Evolutionary conservation across 73 alveolate genomes (phyloP).

Genomic region (Paramecium octaurelia): DNA sequence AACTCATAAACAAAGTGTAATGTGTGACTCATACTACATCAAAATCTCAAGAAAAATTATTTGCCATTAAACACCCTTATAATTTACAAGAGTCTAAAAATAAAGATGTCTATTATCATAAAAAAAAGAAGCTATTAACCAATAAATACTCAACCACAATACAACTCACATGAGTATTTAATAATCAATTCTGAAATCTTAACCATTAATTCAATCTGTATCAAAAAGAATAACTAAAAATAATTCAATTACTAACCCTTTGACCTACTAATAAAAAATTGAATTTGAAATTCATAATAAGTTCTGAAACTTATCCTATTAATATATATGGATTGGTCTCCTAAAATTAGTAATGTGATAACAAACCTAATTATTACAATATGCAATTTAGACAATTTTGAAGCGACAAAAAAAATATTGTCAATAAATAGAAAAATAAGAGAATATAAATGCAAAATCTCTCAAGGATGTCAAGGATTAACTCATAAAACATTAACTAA

Average conservation of each 20-base stretch:
- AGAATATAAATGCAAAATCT: background rate
- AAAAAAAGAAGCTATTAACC: background rate
- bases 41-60: background rate
- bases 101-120: constrained; percentile 36
- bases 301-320: background rate
- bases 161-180: constrained; percentile 17
- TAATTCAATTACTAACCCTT: background rate
- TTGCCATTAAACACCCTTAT: background rate
- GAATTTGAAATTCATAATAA: background rate
- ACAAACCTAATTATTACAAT: background rate
- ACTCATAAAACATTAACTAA: background rate
- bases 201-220: background rate
- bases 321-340: background rate
- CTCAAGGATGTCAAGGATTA: background rate
- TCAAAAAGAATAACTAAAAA: background rate
- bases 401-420: background rate
- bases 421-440: background rate
- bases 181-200: background rate
- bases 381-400: background rate
- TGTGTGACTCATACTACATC: background rate
- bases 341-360: background rate
- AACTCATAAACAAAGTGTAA: background rate
- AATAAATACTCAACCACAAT: background rate
- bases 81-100: background rate
- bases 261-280: background rate